These are phyloP conservation scores for Durotheca rogersii DNA, from an alignment of 495 filamentous ascomycete species.

Conservation along the genomic window DNA sequence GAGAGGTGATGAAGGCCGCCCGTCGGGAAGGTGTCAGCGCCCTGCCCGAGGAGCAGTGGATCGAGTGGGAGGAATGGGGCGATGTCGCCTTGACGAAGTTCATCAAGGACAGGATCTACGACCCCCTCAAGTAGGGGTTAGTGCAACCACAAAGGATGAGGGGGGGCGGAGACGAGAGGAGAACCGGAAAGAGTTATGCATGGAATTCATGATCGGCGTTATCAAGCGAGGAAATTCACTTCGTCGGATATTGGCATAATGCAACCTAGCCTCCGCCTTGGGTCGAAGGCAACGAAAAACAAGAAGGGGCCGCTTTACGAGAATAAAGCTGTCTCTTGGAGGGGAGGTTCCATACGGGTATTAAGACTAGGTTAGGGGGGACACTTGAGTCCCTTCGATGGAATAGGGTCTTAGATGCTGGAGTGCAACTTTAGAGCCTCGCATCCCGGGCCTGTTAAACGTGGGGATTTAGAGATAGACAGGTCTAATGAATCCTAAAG, in stretches of 20 bases:
- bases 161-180: conserved; percentile 5
- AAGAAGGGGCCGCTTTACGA: too few relatives aligned
- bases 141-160: too few relatives aligned
- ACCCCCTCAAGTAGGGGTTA: conserved; percentile 60
- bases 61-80: conserved; percentile 81
- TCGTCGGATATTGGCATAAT: conserved; percentile 16
- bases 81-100: conserved; percentile 75
- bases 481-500: conserved; percentile 24
- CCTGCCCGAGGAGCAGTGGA: conserved; percentile 65
- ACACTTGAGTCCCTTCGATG: conserved; percentile 11
- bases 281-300: conserved; percentile 6
- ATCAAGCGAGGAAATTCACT: not conserved
- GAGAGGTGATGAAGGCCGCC: conserved; percentile 90
- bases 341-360: too few relatives aligned
- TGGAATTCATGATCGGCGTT: conserved; percentile 32
- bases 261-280: conserved; percentile 5
- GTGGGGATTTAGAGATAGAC: conserved; percentile 19
- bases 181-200: conserved; percentile 13
- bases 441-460: conserved; percentile 1
- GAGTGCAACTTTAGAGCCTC: conserved; percentile 13
- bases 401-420: conserved; percentile 3
- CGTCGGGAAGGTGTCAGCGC: conserved; percentile 57
- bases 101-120: conserved; percentile 81
- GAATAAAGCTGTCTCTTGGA: too few relatives aligned
- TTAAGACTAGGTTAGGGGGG: too few relatives aligned